A percentile compares a stretch with the other conserved stretches of the same genome.
Conservation (phyloP, 352 stramenopile genomes). For the Globisporangium acanthophoron region DNA sequence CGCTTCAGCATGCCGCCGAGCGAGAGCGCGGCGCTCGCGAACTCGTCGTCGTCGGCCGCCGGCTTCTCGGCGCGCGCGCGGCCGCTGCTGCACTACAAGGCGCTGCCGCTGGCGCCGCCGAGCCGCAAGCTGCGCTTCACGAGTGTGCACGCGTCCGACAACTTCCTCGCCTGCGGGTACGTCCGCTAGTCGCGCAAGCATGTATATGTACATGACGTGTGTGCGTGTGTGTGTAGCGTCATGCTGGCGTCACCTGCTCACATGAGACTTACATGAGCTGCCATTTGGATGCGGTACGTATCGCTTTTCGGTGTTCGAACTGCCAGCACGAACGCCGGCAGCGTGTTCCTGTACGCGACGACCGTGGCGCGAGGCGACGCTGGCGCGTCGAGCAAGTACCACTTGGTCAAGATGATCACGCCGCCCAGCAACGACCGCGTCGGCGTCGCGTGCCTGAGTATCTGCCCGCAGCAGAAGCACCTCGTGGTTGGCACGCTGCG, state of each 20-base stretch:
- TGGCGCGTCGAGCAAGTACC: constrained; percentile 46
- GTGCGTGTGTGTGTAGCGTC: neutral
- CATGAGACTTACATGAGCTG: too few species aligned
- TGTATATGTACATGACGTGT: neutral
- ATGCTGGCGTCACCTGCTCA: neutral
- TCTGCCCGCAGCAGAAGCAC: constrained; percentile 75
- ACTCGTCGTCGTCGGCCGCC: constrained; percentile 5
- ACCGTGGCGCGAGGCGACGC: constrained; percentile 32
- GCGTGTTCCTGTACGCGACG: constrained; percentile 78
- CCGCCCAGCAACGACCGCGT: constrained; percentile 66
- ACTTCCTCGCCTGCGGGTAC: constrained; percentile 82
- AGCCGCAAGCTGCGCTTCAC: constrained; percentile 72
- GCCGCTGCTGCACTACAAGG: constrained; percentile 70
- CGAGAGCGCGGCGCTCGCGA: constrained; percentile 8
- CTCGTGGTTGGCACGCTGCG: constrained; percentile 77
- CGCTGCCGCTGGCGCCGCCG: constrained; percentile 46
- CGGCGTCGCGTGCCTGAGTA: constrained; percentile 66
- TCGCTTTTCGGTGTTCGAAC: neutral
- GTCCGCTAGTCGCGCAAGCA: constrained; percentile 2
- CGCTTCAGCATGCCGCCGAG: constrained; percentile 1
- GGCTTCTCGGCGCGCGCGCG: constrained; percentile 24
- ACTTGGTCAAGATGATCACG: constrained; percentile 86
- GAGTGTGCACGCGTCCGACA: constrained; percentile 79
- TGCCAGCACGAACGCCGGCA: constrained; percentile 62
- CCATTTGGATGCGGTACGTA: neutral